Evolutionary conservation across 805 yeast species (phyloP), one percentile per base, ranked within the genome.

Genomic region (Metschnikowia santaceciliae): DNA sequence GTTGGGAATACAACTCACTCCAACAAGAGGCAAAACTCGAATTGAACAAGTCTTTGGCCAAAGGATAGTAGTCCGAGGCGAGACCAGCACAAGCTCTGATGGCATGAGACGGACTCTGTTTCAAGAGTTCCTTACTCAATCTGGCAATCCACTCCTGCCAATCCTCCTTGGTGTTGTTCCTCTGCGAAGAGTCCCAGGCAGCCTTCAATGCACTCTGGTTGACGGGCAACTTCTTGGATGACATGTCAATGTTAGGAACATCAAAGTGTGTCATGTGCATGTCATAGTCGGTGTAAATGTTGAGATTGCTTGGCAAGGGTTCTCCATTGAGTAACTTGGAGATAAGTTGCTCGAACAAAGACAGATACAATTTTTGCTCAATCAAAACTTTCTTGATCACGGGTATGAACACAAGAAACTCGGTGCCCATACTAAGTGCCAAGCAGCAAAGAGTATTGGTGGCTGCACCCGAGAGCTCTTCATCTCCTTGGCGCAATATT

Each of bases 71-170:
- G 42, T 88, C 88, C 8, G 89, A 83, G 0, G 97, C 97, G 47
- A 94, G 72, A 7, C 86, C 84, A 1, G 96, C 88, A 65, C 99
- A 94, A 0, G 97, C 96, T 57, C 97, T 78, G 38, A 94, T 75
- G 1, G 97, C 95, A 60, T 88, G 96, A 0, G 97, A 89, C 2
- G 99, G 96, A 34, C 96, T 88, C 64, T 91, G 96, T 59, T 88
- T 89, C 56, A 94, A 71, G 33, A 94, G 67, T 62, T 90, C 97
- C 47, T 90, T 86, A 58, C 94, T 84, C 44, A 94, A 74, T 52
- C 94, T 76, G 52, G 96, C 80, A 56, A 90, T 83, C 99, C 99
- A 94, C 63, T 94, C 98, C 60, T 88, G 92, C 99, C 99, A 94
- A 58, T 94, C 99, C 60, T 91, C 98, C 59, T 84, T 84, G 0